Evolutionary conservation across 2,329 filamentous ascomycete species (phyloP), one percentile per base, ranked within the genome.

Genomic region (Diplodia scrobiculata): DNA sequence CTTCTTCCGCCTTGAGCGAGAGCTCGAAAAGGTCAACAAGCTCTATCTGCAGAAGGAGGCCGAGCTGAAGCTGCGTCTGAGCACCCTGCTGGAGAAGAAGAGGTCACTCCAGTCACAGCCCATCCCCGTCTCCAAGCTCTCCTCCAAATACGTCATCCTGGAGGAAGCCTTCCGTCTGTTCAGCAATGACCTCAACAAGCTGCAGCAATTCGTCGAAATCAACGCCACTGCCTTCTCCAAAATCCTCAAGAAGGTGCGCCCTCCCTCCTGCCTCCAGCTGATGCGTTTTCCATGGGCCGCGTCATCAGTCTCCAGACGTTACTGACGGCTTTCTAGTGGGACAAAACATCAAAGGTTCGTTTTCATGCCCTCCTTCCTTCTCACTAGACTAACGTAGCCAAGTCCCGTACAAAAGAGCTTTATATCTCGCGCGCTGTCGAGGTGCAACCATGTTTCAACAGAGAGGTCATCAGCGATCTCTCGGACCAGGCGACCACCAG

Each of bases 1-100:
- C 81, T 99, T 99, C 84, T 98, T 98, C 78, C 91, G 95, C 79
- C 84, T 99, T 79, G 95, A 99, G 84, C 89, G 95, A 72, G 95
- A 99, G 79, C 86, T 99, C 65, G 95, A 98, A 79, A 99, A 98
- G 78, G 95, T 99, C 79, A 99, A 99, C 79, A 91, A 88, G 14
- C 97, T 97, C 79, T 99, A 99, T 77, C 80, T 98, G 41, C 95
- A 98, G 77, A 99, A 99, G 77, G 95, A 99, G 80, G 93, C 92
- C 63, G 95, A 99, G 92, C 91, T 98, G 78, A 96, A 96, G 78
- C 87, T 98, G 65, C 91, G 95, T 11, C 85, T 99, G 66, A 91
- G 92, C 76, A 97, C 94, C 0, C 84, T 99, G 32, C 84, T 97
- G 68, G 95, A 98, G 77, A 97, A 98, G 84, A 98, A 98, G 78